These are phyloP conservation scores for Kwoniella dejecticola DNA, from an alignment of 768 basidiomycete genomes.

Conservation along the genomic window DNA sequence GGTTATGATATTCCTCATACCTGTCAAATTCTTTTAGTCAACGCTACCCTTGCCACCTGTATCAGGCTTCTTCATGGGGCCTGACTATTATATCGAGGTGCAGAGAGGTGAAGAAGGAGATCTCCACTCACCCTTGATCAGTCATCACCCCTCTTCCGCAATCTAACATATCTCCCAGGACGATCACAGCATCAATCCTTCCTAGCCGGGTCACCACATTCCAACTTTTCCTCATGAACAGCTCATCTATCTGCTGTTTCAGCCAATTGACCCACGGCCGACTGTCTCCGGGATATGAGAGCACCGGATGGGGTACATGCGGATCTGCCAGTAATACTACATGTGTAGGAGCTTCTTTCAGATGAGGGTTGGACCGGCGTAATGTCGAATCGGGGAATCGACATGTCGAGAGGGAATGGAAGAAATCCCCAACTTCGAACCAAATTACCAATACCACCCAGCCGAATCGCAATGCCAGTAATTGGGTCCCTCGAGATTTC, in stretches of 20 bases:
- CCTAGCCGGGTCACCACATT: conserved; percentile 63
- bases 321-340: conserved; percentile 86
- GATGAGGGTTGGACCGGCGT: conserved; percentile 21
- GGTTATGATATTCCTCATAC: conserved; percentile 68
- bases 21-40: too few relatives aligned
- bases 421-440: conserved; percentile 65
- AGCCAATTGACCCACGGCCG: conserved; percentile 63
- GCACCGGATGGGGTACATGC: conserved; percentile 71
- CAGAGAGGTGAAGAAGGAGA: too few relatives aligned
- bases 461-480: conserved; percentile 49
- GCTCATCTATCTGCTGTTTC: conserved; percentile 70
- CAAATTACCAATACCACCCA: conserved; percentile 71
- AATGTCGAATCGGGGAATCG: conserved; percentile 47
- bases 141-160: conserved; percentile 69
- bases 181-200: conserved; percentile 71
- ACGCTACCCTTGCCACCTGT: too few relatives aligned
- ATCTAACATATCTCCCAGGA: conserved; percentile 93
- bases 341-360: conserved; percentile 58
- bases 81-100: too few relatives aligned
- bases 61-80: too few relatives aligned
- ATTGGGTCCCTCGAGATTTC: conserved; percentile 36
- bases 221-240: conserved; percentile 86
- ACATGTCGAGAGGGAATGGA: conserved; percentile 47
- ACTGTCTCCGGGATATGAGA: conserved; percentile 68
- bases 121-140: conserved; percentile 68